Evolutionary conservation across 805 yeast species (phyloP).

Genomic region (Hanseniaspora meyeri): DNA sequence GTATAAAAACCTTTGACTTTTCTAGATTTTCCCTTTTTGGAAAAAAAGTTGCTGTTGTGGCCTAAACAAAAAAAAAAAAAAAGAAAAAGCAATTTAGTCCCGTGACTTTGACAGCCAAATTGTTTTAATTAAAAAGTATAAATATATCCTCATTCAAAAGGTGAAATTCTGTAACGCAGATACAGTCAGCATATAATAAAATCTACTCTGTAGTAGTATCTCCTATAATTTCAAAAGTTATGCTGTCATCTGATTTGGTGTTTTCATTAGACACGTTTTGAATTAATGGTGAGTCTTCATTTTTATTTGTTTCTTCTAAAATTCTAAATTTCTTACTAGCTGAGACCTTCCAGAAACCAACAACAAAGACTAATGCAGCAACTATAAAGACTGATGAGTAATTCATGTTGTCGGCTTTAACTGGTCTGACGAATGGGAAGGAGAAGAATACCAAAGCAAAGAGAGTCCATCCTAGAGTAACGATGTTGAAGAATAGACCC

Average conservation of each 20-base stretch:
- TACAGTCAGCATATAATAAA: background rate
- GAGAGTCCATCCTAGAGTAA: constrained; percentile 43
- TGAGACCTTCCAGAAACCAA: constrained; percentile 41
- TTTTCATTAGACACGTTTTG: background rate
- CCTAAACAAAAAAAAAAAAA: background rate
- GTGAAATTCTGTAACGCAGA: no score
- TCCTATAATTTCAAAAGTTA: background rate
- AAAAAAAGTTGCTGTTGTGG: no score
- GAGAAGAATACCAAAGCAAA: constrained; percentile 52
- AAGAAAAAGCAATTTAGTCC: background rate
- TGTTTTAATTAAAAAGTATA: no score
- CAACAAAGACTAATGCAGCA: constrained; percentile 34
- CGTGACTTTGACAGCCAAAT: background rate
- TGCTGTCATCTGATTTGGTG: background rate
- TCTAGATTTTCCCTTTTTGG: background rate
- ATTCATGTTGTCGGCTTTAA: constrained; percentile 49
- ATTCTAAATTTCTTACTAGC: constrained; percentile 28
- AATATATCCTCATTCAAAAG: no score
- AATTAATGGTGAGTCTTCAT: background rate
- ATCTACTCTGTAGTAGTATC: background rate
- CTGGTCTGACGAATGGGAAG: constrained; percentile 56
- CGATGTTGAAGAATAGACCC: constrained; percentile 40
- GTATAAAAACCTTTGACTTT: no score
- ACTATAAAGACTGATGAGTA: constrained; percentile 48
- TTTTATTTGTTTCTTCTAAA: constrained; percentile 21